Base-by-base conservation (phyloP, 1,284 basidiomycete species). In the Cutaneotrichosporon cavernicola region DNA sequence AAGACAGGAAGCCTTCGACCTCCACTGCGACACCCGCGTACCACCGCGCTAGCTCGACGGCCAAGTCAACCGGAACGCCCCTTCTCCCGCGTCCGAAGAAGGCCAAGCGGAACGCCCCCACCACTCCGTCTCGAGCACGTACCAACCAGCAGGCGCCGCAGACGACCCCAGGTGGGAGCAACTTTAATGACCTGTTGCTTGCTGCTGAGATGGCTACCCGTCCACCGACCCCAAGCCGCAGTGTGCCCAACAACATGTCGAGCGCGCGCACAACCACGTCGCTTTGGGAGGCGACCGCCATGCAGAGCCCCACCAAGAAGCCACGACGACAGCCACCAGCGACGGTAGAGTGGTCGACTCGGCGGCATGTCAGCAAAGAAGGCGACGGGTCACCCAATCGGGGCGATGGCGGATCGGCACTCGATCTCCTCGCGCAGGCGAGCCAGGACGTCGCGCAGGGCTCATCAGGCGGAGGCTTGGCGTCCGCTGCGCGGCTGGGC, bases 191-290 rank as follows among this genome's bases (percentile, higher is more conserved):
- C 61, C 63, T 80, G 9, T 68, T 80, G 0, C 72, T 74, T 2
- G 78, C 78, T 11, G 78, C 78, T 14, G 76, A 77, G 64, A 64
- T 80, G 67, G 78, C 76, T 11, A 76, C 73, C 40, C 66, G 76
- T 4, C 76, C 76, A 6, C 65, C 63, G 2, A 73, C 75, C 1
- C 76, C 77, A 11, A 71, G 70, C 14, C 70, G 69, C n/a, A 70
- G 55, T 14, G 55, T 56, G 14, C 36, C 36, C 8, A 36, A n/a
- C 21, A 26, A 61, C 46, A 71, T 75, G 67, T 72, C 70, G 4
- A 73, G 75, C 11, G 70, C 76, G 5, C 59, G 74, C 13, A 70
- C 68, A 22, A 76, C 75, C 38, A 74, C 71, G 16, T 31, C 22
- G 10, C 10, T 31, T 4, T 65, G 70, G 50, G 18, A 56, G 55